Evolutionary conservation across 306 rosid species (phyloP).

Genomic region (Castanopsis chinensis): DNA sequence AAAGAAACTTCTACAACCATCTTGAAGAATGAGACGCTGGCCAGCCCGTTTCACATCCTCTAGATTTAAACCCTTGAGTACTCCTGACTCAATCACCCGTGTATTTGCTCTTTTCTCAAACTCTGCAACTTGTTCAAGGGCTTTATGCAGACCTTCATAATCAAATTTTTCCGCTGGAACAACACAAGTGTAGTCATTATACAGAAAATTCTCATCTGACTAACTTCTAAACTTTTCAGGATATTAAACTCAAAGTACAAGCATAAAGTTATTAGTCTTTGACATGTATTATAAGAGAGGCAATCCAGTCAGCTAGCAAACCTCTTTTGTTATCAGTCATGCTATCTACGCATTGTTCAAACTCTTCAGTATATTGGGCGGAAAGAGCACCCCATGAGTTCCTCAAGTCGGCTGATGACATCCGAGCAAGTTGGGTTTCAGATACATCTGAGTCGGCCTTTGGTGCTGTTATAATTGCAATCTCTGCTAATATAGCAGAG

Average conservation of each 20-base stretch:
- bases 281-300: background rate
- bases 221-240: background rate
- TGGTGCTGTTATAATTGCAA: constrained; percentile 87
- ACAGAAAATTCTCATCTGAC: background rate
- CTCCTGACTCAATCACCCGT: constrained; percentile 82
- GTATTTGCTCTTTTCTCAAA: constrained; percentile 82
- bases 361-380: constrained; percentile 84
- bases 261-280: background rate
- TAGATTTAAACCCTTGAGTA: constrained; percentile 79
- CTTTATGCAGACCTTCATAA: constrained; percentile 53
- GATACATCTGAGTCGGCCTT: constrained; percentile 71
- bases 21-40: constrained; percentile 79
- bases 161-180: constrained; percentile 60
- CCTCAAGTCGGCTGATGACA: constrained; percentile 83
- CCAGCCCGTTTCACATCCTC: constrained; percentile 94
- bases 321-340: constrained; percentile 58
- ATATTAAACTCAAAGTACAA: background rate
- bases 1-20: constrained; percentile 82
- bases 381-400: constrained; percentile 80
- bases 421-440: constrained; percentile 56
- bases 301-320: constrained; percentile 29
- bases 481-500: constrained; percentile 93
- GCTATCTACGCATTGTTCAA: constrained; percentile 82
- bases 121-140: constrained; percentile 76
- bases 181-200: background rate